Conservation (phyloP, 495 filamentous ascomycete species). For the Delitschia confertaspora region DNA sequence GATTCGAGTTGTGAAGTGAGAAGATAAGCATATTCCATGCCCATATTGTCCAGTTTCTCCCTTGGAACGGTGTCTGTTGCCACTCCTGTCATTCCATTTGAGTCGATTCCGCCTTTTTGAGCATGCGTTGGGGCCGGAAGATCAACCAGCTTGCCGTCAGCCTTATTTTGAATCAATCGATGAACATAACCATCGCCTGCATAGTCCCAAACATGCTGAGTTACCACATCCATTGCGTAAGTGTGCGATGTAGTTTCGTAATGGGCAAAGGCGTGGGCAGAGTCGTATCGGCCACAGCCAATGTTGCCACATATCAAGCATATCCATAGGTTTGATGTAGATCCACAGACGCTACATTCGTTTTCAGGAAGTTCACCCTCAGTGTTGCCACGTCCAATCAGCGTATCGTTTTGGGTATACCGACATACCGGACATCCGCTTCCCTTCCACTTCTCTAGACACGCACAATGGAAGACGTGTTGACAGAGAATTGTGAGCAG, state of each 20-base stretch:
- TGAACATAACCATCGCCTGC: constrained; percentile 91
- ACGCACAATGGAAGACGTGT: constrained; percentile 96
- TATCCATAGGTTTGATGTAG: constrained; percentile 76
- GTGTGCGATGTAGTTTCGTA: constrained; percentile 82
- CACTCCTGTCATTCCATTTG: constrained; percentile 29
- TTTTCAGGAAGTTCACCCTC: constrained; percentile 38
- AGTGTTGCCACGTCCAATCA: constrained; percentile 3
- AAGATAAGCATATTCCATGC: constrained; percentile 87
- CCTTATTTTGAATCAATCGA: constrained; percentile 83
- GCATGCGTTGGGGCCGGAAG: constrained; percentile 43
- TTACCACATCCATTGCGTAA: constrained; percentile 84
- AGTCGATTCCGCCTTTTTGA: constrained; percentile 20
- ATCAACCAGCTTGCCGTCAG: constrained; percentile 83
- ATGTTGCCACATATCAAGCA: constrained; percentile 84
- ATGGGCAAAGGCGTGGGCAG: constrained; percentile 87
- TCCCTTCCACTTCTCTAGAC: constrained; percentile 92
- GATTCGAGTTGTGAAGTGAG: constrained; percentile 84
- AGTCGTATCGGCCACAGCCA: constrained; percentile 89
- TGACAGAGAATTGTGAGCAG: constrained; percentile 94
- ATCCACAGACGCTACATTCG: constrained; percentile 66
- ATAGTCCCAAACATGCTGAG: constrained; percentile 97
- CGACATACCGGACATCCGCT: constrained; percentile 90
- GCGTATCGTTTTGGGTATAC: constrained; percentile 53
- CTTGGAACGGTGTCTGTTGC: constrained; percentile 69
- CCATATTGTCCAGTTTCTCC: constrained; percentile 86